Percentiles rank a stretch among this genome's conserved stretches.
Evolutionary conservation across 257 asterid species (phyloP).

Genomic region (Nicotiana tomentosiformis): DNA sequence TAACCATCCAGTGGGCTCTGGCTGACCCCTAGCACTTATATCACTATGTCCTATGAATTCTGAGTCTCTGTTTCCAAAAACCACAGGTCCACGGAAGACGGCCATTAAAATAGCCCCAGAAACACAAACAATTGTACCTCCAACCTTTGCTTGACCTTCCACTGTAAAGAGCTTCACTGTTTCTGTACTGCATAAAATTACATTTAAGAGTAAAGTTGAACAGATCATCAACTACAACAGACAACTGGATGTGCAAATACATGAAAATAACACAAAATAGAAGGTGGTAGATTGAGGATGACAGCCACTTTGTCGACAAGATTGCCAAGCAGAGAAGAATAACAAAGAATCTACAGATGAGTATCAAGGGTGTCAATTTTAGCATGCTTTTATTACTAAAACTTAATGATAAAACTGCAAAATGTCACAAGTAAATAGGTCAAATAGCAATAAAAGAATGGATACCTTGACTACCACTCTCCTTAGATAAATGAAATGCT

Average conservation of each 20-base stretch:
- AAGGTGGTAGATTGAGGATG: background rate
- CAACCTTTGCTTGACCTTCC: conserved; percentile 92
- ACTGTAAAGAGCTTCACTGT: conserved; percentile 57
- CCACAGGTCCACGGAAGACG: conserved; percentile 78
- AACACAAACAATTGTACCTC: conserved; percentile 86
- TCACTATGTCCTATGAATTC: conserved; percentile 49
- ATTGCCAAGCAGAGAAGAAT: background rate
- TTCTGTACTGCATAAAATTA: conserved; percentile 80
- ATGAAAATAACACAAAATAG: background rate
- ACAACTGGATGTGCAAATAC: background rate
- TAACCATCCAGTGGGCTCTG: conserved; percentile 84
- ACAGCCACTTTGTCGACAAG: background rate
- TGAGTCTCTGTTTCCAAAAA: conserved; percentile 60
- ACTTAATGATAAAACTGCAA: background rate
- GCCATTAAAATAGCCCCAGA: conserved; percentile 91
- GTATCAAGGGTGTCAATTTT: background rate
- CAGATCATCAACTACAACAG: conserved; percentile 4
- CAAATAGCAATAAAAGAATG: background rate
- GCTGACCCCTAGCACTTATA: conserved; percentile 82
- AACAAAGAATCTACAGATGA: background rate
- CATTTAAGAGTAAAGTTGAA: conserved; percentile 24
- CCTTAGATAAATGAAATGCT: background rate
- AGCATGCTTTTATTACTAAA: background rate
- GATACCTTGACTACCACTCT: background rate
- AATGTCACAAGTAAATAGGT: background rate